phyloP scores from a whole-genome alignment of 1,284 basidiomycete genomes.

The Calocybe gambosa region DNA sequence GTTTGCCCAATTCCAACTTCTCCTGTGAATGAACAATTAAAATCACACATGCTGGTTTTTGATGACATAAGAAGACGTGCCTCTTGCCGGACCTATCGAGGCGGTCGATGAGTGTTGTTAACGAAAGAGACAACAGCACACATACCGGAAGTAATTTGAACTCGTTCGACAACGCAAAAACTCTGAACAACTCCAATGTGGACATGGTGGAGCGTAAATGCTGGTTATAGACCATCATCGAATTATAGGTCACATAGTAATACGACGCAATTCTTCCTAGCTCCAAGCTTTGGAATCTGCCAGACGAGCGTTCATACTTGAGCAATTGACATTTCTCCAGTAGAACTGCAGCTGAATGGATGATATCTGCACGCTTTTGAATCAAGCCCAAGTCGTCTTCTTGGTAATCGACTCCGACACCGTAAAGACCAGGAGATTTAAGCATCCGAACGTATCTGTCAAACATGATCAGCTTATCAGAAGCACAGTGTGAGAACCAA shows the following conservation, averaged over 20 bases:
- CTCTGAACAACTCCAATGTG: slow-evolving; percentile 88
- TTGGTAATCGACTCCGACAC: slow-evolving; percentile 86
- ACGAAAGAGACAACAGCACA: slow-evolving; percentile 5
- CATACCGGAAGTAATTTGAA: slow-evolving; percentile 91
- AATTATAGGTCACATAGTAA: slow-evolving; percentile 94
- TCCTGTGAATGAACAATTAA: slow-evolving; percentile 41
- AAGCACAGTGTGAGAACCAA: slow-evolving; percentile 3
- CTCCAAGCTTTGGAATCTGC: slow-evolving; percentile 88
- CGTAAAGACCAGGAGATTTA: slow-evolving; percentile 84
- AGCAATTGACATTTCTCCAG: slow-evolving; percentile 93
- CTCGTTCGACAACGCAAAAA: slow-evolving; percentile 95
- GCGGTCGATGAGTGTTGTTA: slow-evolving; percentile 14
- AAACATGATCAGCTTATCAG: slow-evolving; percentile 3
- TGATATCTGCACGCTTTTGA: slow-evolving; percentile 93
- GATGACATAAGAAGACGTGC: slow-evolving; percentile 49
- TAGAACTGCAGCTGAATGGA: slow-evolving; percentile 89
- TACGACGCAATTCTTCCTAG: slow-evolving; percentile 94
- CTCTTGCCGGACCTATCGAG: slow-evolving; percentile 49
- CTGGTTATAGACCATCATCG: slow-evolving; percentile 97
- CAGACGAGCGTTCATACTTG: slow-evolving; percentile 89
- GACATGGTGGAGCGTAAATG: slow-evolving; percentile 87
- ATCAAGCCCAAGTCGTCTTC: slow-evolving; percentile 81
- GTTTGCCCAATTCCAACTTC: slow-evolving; percentile 88
- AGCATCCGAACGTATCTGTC: slow-evolving; percentile 93
- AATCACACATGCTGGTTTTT: too few relatives aligned